These are phyloP conservation scores for Micractinium sp. DNA, from an alignment of 139 green algal genomes.

Conservation along the genomic window DNA sequence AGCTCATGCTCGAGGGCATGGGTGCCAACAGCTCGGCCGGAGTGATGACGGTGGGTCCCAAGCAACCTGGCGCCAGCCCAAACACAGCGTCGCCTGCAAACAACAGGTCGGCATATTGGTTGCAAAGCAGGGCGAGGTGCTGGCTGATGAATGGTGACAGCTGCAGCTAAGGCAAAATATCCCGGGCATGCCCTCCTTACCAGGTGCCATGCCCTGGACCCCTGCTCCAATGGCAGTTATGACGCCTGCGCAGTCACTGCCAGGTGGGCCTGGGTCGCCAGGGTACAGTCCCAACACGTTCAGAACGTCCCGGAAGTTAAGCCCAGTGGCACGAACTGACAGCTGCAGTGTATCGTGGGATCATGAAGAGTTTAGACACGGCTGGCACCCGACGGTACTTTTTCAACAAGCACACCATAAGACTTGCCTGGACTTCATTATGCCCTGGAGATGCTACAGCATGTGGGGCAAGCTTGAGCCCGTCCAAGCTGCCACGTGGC, in stretches of 20 bases:
- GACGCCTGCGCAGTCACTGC: slow-evolving; percentile 60
- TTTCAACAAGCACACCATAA: background rate
- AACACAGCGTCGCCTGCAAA: slow-evolving; percentile 70
- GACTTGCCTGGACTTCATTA: slow-evolving; percentile 37
- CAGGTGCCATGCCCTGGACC: background rate
- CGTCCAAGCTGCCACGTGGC: slow-evolving; percentile 61
- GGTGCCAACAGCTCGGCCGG: slow-evolving; percentile 61
- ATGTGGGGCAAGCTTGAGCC: slow-evolving; percentile 49
- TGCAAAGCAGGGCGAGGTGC: background rate
- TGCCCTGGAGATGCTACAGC: background rate
- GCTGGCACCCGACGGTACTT: too few relatives aligned
- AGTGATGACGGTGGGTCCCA: slow-evolving; percentile 67
- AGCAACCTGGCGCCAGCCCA: slow-evolving; percentile 75
- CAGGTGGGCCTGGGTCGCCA: slow-evolving; percentile 53
- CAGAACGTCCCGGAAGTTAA: slow-evolving; percentile 70
- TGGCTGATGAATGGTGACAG: background rate
- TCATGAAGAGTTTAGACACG: background rate
- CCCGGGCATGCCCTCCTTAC: too few relatives aligned
- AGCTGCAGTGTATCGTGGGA: slow-evolving; percentile 23
- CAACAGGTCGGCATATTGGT: background rate
- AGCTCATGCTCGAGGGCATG: slow-evolving; percentile 65
- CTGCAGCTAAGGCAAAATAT: background rate
- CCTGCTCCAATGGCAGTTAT: slow-evolving; percentile 35
- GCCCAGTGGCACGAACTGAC: slow-evolving; percentile 51
- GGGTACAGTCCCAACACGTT: slow-evolving; percentile 74